Evolutionary conservation across 2,329 filamentous ascomycete species (phyloP).

Genomic region (Ascochyta viciae-villosae): DNA sequence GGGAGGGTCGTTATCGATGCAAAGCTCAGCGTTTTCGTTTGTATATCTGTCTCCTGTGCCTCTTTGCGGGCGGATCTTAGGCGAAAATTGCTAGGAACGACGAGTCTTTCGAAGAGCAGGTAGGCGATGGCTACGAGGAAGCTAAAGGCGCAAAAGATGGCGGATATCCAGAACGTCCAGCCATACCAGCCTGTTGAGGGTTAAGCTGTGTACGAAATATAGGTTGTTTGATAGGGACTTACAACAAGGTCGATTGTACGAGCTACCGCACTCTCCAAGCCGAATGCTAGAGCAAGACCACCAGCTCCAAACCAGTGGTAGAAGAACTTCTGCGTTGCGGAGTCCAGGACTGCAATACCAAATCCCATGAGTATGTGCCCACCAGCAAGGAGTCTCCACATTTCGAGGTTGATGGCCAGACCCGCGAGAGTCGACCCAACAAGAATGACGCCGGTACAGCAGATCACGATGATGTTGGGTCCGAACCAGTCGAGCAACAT

Average conservation of each 20-base stretch:
- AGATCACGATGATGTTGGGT: constrained; percentile 1
- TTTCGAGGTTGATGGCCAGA: not conserved
- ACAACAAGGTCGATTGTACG: not conserved
- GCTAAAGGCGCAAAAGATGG: not conserved
- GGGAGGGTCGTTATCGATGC: not conserved
- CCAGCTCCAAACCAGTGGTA: constrained; percentile 7
- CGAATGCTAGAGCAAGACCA: constrained; percentile 1
- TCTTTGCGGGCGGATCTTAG: not conserved
- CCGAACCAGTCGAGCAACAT: constrained; percentile 2
- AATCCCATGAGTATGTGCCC: constrained; percentile 8
- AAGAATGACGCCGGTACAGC: not conserved
- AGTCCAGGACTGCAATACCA: constrained; percentile 5
- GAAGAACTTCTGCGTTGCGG: constrained; percentile 6
- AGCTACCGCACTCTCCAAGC: constrained; percentile 5
- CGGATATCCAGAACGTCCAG: constrained; percentile 7
- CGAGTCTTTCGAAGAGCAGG: constrained; percentile 2
- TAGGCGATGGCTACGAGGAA: constrained; percentile 1
- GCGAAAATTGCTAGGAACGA: not conserved
- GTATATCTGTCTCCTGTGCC: not conserved
- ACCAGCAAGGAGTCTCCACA: constrained; percentile 4
- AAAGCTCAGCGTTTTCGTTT: not conserved
- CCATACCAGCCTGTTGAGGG: not conserved
- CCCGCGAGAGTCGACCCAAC: constrained; percentile 1
- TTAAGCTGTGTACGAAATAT: not conserved
- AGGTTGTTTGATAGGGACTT: not conserved